These are phyloP conservation scores for Glarea lozoyensis DNA, from an alignment of 495 filamentous ascomycete genomes.

Conservation along the genomic window DNA sequence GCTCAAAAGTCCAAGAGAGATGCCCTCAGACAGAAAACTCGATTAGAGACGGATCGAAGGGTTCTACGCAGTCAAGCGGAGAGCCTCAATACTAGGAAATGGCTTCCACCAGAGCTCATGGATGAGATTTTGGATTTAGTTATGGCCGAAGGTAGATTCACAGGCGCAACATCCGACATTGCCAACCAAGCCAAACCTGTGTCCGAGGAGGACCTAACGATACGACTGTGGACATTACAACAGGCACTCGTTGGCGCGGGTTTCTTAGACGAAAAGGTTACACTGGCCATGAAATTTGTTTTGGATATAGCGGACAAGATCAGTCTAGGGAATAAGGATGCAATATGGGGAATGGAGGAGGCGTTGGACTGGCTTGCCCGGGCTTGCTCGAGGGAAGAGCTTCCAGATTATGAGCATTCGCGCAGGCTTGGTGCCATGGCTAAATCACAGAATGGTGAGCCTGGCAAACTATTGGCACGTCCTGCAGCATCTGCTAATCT, in stretches of 20 bases:
- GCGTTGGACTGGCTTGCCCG: conserved; percentile 79
- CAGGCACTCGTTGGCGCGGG: conserved; percentile 56
- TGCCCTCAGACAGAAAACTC: conserved; percentile 56
- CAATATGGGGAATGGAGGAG: conserved; percentile 77
- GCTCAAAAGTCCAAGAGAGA: conserved; percentile 59
- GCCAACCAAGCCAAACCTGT: conserved; percentile 32
- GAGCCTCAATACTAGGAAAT: conserved; percentile 58
- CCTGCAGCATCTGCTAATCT: neutral
- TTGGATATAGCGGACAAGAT: conserved; percentile 48
- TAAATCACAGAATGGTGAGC: conserved; percentile 16
- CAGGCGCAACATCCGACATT: conserved; percentile 31
- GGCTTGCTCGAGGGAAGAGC: conserved; percentile 55
- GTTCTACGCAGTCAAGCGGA: conserved; percentile 67
- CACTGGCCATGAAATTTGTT: conserved; percentile 56
- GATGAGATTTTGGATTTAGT: conserved; percentile 59
- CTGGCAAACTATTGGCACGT: neutral
- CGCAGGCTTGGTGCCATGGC: conserved; percentile 4
- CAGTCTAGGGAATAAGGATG: conserved; percentile 44
- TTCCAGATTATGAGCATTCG: conserved; percentile 55
- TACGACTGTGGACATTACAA: conserved; percentile 73
- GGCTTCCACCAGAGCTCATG: conserved; percentile 74
- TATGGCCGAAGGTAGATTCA: conserved; percentile 38
- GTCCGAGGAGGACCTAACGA: conserved; percentile 64
- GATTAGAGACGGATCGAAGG: conserved; percentile 70
- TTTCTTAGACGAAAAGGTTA: conserved; percentile 54